These are phyloP conservation scores for Penicillium nucicola DNA, from an alignment of 495 filamentous ascomycete genomes.

Conservation along the genomic window DNA sequence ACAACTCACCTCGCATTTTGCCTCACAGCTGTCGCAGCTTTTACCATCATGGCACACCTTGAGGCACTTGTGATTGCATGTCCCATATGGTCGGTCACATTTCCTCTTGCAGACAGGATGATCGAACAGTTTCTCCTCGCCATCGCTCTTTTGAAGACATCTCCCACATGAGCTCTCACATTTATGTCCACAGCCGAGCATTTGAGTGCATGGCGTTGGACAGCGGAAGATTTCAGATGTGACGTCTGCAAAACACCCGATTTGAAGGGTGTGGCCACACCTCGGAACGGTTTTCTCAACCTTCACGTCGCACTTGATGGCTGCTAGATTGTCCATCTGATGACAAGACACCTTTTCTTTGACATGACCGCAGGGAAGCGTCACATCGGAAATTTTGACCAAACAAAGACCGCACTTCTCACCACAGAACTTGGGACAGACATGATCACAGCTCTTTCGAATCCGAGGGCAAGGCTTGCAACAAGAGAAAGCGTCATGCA, in stretches of 20 bases:
- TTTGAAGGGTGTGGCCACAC: neutral
- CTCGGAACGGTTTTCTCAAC: slow-evolving; percentile 1
- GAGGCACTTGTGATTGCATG: slow-evolving; percentile 3
- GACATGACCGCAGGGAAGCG: slow-evolving; percentile 7
- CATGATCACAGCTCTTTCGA: slow-evolving; percentile 4
- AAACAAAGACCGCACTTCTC: slow-evolving; percentile 5
- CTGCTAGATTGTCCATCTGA: neutral
- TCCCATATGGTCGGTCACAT: slow-evolving; percentile 8
- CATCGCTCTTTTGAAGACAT: neutral
- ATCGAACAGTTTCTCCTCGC: neutral
- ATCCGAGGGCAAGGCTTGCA: slow-evolving; percentile 10
- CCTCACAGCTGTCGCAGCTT: neutral
- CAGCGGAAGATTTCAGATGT: slow-evolving; percentile 1
- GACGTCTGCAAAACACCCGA: slow-evolving; percentile 2
- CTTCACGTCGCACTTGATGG: neutral
- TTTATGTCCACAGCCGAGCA: slow-evolving; percentile 4
- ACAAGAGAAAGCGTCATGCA: slow-evolving; percentile 8
- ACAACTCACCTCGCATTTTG: too few relatives aligned
- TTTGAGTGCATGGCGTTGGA: neutral
- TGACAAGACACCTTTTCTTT: neutral
- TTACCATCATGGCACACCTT: neutral
- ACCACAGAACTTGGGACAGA: slow-evolving; percentile 9
- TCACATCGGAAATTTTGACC: neutral
- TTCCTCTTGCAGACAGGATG: slow-evolving; percentile 3
- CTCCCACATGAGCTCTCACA: neutral